These are phyloP conservation scores for Calamus simplicifolius DNA, from an alignment of 176 grass and related monocot genomes.

Conservation along the genomic window DNA sequence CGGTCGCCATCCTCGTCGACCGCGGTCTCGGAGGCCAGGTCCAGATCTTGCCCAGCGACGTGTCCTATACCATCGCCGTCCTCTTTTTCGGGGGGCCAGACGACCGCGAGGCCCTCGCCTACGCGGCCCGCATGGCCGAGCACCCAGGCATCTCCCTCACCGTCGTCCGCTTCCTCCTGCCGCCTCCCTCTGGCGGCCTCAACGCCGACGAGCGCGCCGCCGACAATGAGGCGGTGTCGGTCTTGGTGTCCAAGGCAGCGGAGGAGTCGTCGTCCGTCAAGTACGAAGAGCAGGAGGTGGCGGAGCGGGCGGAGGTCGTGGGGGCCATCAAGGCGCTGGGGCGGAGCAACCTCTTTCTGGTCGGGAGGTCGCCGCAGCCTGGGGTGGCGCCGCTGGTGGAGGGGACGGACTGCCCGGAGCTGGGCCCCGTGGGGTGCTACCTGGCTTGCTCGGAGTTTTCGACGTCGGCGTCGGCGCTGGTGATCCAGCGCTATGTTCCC, in stretches of 20 bases:
- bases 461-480: constrained; percentile 48
- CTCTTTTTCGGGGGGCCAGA: constrained; percentile 7
- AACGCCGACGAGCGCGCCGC: neutral
- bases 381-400: constrained; percentile 22
- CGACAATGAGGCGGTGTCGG: neutral
- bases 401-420: constrained; percentile 28
- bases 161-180: constrained; percentile 1
- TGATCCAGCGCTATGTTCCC: constrained; percentile 43
- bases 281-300: constrained; percentile 4
- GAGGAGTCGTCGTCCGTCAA: neutral
- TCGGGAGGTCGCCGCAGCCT: constrained; percentile 17
- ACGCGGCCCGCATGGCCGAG: constrained; percentile 4
- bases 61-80: constrained; percentile 3
- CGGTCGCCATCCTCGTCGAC: constrained; percentile 14
- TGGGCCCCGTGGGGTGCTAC: constrained; percentile 49
- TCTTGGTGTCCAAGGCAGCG: neutral
- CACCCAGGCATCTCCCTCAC: constrained; percentile 3
- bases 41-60: constrained; percentile 1
- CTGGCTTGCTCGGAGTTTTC: constrained; percentile 40
- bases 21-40: neutral
- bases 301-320: neutral
- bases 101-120: constrained; percentile 8
- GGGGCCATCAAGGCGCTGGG: neutral
- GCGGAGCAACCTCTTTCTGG: constrained; percentile 4
- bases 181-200: neutral